phyloP scores from a whole-genome alignment of 108 stramenopile genomes.

The Seminavis robusta region DNA sequence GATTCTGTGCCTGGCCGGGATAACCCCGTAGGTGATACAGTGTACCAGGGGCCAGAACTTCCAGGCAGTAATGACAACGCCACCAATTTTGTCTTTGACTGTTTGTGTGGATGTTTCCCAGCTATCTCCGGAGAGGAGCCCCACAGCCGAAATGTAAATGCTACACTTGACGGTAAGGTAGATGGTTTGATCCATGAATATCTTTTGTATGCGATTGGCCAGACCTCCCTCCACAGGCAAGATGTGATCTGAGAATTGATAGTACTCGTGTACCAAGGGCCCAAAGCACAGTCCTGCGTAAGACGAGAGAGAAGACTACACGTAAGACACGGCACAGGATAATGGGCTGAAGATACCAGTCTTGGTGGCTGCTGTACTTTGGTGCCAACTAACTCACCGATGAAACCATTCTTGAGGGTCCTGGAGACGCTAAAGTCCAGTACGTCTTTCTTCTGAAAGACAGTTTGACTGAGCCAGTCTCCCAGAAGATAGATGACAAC shows the following conservation, averaged over 20 bases:
- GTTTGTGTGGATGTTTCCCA: constrained; percentile 47
- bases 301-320: too few relatives aligned
- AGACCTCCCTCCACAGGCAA: constrained; percentile 84
- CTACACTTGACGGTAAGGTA: constrained; percentile 89
- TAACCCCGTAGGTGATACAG: constrained; percentile 80
- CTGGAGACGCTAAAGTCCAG: constrained; percentile 84
- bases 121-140: constrained; percentile 70
- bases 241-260: constrained; percentile 89
- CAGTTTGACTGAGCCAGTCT: constrained; percentile 92
- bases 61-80: constrained; percentile 90
- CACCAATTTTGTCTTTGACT: constrained; percentile 70
- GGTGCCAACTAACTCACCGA: too few relatives aligned
- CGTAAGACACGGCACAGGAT: too few relatives aligned
- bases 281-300: constrained; percentile 94
- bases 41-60: constrained; percentile 96
- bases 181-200: constrained; percentile 93
- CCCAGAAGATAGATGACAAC: constrained; percentile 92
- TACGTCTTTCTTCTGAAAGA: constrained; percentile 74
- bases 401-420: constrained; percentile 87
- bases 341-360: too few relatives aligned
- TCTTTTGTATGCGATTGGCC: constrained; percentile 84
- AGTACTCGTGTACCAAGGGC: constrained; percentile 92
- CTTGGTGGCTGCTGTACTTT: too few relatives aligned
- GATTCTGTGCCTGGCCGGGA: constrained; percentile 90
- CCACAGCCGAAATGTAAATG: constrained; percentile 85